Conservation (phyloP, 129 eudicot genomes). For the Artemisia annua region DNA sequence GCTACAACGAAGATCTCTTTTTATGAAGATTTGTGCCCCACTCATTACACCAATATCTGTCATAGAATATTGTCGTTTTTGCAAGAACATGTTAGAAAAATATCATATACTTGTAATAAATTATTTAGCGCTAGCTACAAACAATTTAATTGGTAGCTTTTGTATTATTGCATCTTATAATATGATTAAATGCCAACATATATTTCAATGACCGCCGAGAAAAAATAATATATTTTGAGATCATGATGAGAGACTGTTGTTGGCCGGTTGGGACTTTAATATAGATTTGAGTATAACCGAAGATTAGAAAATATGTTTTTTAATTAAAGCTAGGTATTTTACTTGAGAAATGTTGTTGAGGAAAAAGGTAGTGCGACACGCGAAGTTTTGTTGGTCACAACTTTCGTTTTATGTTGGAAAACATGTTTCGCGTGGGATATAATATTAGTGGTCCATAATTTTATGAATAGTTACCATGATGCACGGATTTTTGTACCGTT, state of each 20-base stretch:
- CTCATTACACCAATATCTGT: conserved; percentile 86
- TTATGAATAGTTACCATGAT: neutral
- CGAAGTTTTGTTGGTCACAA: conserved; percentile 1
- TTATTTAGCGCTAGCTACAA: neutral
- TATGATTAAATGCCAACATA: neutral
- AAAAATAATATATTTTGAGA: neutral
- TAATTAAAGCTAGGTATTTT: neutral
- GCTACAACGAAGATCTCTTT: conserved; percentile 24
- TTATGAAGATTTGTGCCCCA: conserved; percentile 58
- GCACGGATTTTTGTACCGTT: neutral
- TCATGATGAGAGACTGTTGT: neutral
- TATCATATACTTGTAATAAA: too few relatives aligned
- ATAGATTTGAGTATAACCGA: too few relatives aligned
- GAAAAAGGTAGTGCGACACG: conserved; percentile 11
- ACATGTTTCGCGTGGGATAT: conserved; percentile 4
- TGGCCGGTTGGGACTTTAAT: neutral
- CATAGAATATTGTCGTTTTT: neutral
- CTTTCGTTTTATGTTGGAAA: conserved; percentile 11
- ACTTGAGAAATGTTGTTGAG: neutral
- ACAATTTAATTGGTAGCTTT: neutral
- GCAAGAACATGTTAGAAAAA: too few relatives aligned
- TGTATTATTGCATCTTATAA: neutral
- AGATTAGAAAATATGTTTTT: neutral
- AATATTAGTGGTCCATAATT: neutral
- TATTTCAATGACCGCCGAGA: neutral